Percentiles rank a stretch among this genome's conserved stretches.
Evolutionary conservation across 768 basidiomycete genomes (phyloP).

Genomic region (Candolleomyces eurysporus): DNA sequence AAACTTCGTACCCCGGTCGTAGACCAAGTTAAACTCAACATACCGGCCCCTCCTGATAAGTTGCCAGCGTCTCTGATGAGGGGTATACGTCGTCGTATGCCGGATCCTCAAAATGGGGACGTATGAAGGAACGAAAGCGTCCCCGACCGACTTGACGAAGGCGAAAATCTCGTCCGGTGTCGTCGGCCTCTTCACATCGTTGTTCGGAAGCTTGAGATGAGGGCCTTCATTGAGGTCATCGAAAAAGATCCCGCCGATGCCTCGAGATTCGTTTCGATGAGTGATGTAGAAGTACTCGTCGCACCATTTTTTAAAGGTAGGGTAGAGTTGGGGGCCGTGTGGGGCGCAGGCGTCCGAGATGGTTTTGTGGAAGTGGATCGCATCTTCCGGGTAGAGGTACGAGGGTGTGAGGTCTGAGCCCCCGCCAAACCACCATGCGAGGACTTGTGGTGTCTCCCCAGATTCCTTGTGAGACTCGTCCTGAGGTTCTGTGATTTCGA

Average conservation of each 20-base stretch:
- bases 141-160: slow-evolving; percentile 68
- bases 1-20: slow-evolving; percentile 87
- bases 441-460: slow-evolving; percentile 45
- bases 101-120: slow-evolving; percentile 77
- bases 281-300: slow-evolving; percentile 96
- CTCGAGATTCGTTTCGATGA: slow-evolving; percentile 83
- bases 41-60: slow-evolving; percentile 87
- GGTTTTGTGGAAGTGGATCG: slow-evolving; percentile 78
- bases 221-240: slow-evolving; percentile 78
- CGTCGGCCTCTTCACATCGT: slow-evolving; percentile 43
- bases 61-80: slow-evolving; percentile 86
- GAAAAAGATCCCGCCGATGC: slow-evolving; percentile 94
- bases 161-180: slow-evolving; percentile 71
- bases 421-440: slow-evolving; percentile 99
- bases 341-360: slow-evolving; percentile 74
- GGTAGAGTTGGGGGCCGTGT: slow-evolving; percentile 68
- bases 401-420: slow-evolving; percentile 93
- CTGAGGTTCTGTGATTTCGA: slow-evolving; percentile 73
- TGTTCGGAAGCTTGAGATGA: slow-evolving; percentile 57
- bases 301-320: slow-evolving; percentile 90
- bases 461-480: slow-evolving; percentile 16
- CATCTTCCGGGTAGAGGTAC: slow-evolving; percentile 89
- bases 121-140: slow-evolving; percentile 88
- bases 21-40: slow-evolving; percentile 91
- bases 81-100: slow-evolving; percentile 52